These are phyloP conservation scores for Grosmannia huntii DNA, from an alignment of 2,329 filamentous ascomycete genomes.

Conservation along the genomic window DNA sequence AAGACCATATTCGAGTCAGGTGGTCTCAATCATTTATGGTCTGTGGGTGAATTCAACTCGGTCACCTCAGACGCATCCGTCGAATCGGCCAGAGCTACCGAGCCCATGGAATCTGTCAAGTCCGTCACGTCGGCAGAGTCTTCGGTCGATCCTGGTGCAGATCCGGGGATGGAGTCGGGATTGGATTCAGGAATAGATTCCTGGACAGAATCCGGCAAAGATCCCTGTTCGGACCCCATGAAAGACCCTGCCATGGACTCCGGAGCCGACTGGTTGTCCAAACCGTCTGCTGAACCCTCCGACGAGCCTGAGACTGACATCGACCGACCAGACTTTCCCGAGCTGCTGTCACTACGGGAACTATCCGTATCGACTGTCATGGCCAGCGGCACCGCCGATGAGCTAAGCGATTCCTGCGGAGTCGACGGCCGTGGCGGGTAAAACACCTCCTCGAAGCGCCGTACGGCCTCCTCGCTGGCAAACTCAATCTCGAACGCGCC, in stretches of 20 bases:
- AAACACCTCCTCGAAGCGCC: slow-evolving; percentile 30
- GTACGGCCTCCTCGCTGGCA: slow-evolving; percentile 26
- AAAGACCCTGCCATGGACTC: background rate
- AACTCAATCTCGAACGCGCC: slow-evolving; percentile 41
- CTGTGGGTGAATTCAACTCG: background rate
- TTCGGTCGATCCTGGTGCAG: background rate
- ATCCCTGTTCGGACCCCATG: background rate
- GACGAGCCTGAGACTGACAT: background rate
- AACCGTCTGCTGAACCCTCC: background rate
- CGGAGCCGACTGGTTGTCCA: background rate
- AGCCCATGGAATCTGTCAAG: background rate
- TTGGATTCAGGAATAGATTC: background rate
- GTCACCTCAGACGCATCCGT: background rate
- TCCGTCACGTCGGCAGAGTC: background rate
- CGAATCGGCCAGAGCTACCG: background rate
- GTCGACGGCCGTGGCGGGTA: slow-evolving; percentile 5
- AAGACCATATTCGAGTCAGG: too few species aligned
- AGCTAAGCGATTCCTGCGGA: too few species aligned
- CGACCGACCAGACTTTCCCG: too few species aligned
- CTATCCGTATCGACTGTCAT: background rate
- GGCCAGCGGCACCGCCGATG: background rate
- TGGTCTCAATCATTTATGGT: too few species aligned
- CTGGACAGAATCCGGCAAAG: background rate
- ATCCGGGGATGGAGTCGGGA: background rate
- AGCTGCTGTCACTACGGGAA: background rate